Base-by-base conservation (phyloP, 129 eudicot species). In the Solidago caesia region DNA sequence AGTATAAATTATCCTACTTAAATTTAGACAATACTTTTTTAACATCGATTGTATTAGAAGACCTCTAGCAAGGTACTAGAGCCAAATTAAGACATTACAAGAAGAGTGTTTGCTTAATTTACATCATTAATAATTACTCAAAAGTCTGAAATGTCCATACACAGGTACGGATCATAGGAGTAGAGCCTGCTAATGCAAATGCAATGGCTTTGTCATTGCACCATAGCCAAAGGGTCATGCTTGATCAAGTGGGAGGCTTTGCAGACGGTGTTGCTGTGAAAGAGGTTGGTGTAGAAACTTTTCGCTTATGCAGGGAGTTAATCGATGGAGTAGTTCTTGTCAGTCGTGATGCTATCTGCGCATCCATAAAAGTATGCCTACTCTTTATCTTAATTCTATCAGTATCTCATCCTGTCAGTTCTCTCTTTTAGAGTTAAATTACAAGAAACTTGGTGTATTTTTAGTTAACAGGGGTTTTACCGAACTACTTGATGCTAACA, bases 211-310 rank as follows among this genome's bases (percentile, higher is more conserved):
- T 89, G 80, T 92, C 96, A 74, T 84, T 92, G 59, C 88, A 89
- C 58, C 87, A 85, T 82, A 92, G 89, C 46, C 83, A 82, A 80
- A 82, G 96, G 74, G 80, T 92, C 44, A 72, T 68, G 85, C 85
- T 92, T 66, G 92, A 89, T 68, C 86, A 87, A 79, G 96, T 87
- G 63, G 98, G 98, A 68, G 96, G 98, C 67, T 92, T 92, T 81
- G 96, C 95, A 33, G 98, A 92, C 73, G 96, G 96, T 74, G 98
- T 92, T 42, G 96, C 95, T 52, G 96, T 92, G 12, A 89, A 92
- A 68, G 95, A 84, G 51, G 95, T 92, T 43, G 96, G 98, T 61
- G 84, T 85, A 56, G 98, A 89, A 79, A 84, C 96, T 11, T 89
- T 89, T 74, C 85, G 88, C 6, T 70, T 87, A 21, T 89, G 96